Evolutionary conservation across 257 asterid genomes (phyloP).

Genomic region (Nicotiana benthamiana): DNA sequence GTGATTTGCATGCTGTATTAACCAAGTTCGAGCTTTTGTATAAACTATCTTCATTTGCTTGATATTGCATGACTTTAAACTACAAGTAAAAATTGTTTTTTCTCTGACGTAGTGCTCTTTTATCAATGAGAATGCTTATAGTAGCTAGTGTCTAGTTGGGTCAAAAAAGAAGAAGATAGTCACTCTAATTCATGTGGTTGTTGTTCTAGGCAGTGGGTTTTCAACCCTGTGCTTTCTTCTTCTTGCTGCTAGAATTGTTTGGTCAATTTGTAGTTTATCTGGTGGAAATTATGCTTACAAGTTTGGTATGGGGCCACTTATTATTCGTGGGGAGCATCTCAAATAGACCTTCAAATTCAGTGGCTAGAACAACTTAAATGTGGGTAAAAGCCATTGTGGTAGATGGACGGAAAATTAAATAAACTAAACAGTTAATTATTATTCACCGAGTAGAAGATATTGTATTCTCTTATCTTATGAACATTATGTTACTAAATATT

Average conservation of each 20-base stretch:
- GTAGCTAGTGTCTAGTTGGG: too few species aligned
- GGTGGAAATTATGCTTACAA: constrained; percentile 15
- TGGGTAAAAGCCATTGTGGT: neutral
- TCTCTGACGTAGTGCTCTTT: constrained; percentile 3
- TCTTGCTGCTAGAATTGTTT: constrained; percentile 17
- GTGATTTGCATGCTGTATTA: neutral
- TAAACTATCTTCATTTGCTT: neutral
- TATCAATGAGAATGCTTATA: too few species aligned
- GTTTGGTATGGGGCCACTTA: constrained; percentile 10
- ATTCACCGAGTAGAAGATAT: neutral
- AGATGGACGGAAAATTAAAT: neutral
- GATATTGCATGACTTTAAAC: neutral
- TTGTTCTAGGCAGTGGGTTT: constrained; percentile 17
- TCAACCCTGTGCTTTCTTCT: constrained; percentile 10
- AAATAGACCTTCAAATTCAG: constrained; percentile 6
- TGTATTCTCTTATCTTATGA: neutral
- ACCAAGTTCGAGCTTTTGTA: neutral
- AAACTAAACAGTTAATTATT: neutral
- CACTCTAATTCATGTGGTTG: constrained; percentile 30
- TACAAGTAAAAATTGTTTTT: neutral
- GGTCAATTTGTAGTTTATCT: constrained; percentile 15
- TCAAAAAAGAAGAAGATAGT: neutral
- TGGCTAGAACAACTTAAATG: neutral
- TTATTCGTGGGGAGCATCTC: constrained; percentile 8
- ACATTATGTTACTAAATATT: neutral